Conservation (phyloP, 768 basidiomycete genomes). For the Multifurca ochricompacta region DNA sequence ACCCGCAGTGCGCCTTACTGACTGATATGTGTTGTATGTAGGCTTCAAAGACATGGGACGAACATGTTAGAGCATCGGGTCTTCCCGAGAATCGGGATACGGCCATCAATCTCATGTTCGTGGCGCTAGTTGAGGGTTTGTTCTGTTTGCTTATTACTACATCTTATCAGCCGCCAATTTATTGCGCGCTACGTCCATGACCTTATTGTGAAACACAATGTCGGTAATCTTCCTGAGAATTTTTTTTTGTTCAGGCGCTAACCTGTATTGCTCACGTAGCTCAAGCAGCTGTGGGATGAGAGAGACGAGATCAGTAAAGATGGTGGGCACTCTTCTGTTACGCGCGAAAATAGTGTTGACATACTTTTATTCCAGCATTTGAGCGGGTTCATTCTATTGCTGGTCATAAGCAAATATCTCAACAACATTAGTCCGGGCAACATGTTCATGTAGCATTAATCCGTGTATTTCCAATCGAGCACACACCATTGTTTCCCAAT, state of each 20-base stretch:
- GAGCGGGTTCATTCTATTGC: slow-evolving; percentile 15
- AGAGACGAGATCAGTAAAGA: slow-evolving; percentile 16
- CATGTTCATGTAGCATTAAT: not conserved
- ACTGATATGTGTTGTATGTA: not conserved
- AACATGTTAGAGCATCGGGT: slow-evolving; percentile 10
- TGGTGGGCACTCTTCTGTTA: not conserved
- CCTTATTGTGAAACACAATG: slow-evolving; percentile 18
- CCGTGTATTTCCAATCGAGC: not conserved
- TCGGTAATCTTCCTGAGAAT: slow-evolving; percentile 3
- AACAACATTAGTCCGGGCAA: slow-evolving; percentile 1
- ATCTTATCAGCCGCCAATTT: slow-evolving; percentile 16
- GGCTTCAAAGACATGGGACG: slow-evolving; percentile 18
- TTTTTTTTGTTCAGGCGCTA: not conserved
- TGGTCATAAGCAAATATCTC: slow-evolving; percentile 11
- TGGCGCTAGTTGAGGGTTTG: not conserved
- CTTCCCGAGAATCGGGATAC: slow-evolving; percentile 15
- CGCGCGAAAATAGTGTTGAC: not conserved
- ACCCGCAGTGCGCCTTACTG: not conserved
- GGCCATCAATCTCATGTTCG: slow-evolving; percentile 16
- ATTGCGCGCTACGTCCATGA: slow-evolving; percentile 18
- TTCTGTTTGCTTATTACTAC: slow-evolving; percentile 11
- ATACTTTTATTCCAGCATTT: slow-evolving; percentile 1
- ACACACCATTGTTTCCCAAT: not conserved
- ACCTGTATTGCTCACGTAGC: not conserved
- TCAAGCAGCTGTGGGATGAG: slow-evolving; percentile 16